A percentile compares a stretch with the other conserved stretches of the same genome.
Evolutionary conservation across 345 rosid genomes (phyloP).

Genomic region (Laguncularia racemosa): DNA sequence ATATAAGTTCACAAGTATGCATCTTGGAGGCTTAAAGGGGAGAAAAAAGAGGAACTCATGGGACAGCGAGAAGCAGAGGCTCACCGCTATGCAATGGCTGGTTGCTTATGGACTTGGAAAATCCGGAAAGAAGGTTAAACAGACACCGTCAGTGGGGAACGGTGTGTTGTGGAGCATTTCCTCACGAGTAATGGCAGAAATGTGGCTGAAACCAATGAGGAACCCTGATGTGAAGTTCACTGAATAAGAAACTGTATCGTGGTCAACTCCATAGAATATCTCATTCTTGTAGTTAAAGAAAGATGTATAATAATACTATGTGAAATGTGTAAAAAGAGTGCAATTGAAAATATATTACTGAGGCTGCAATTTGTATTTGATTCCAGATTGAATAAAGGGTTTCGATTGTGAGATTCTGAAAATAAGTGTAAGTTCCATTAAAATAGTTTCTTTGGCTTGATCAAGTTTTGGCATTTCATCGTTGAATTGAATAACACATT

Average conservation of each 20-base stretch:
- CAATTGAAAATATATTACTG: too few relatives aligned
- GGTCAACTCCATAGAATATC: background rate
- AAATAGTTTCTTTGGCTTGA: too few relatives aligned
- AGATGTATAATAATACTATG: too few relatives aligned
- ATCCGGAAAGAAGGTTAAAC: constrained; percentile 47
- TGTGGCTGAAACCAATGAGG: constrained; percentile 90
- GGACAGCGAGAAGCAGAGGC: constrained; percentile 66
- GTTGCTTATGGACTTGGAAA: constrained; percentile 66
- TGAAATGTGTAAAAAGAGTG: too few relatives aligned
- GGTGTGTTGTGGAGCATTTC: constrained; percentile 84
- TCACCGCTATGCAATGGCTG: constrained; percentile 89
- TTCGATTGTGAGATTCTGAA: too few relatives aligned
- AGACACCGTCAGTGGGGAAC: constrained; percentile 26
- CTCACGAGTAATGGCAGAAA: constrained; percentile 84
- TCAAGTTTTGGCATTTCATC: too few relatives aligned
- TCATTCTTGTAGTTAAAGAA: background rate
- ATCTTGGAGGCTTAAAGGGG: constrained; percentile 59
- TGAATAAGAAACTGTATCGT: constrained; percentile 12
- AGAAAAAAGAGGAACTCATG: constrained; percentile 38
- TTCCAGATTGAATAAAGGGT: too few relatives aligned
- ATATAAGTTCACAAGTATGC: constrained; percentile 54
- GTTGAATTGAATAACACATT: too few relatives aligned
- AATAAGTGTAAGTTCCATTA: too few relatives aligned
- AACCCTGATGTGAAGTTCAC: constrained; percentile 74
- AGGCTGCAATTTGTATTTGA: too few relatives aligned